phyloP scores from a whole-genome alignment of 257 asterid species.

The Solanum clarkiae region DNA sequence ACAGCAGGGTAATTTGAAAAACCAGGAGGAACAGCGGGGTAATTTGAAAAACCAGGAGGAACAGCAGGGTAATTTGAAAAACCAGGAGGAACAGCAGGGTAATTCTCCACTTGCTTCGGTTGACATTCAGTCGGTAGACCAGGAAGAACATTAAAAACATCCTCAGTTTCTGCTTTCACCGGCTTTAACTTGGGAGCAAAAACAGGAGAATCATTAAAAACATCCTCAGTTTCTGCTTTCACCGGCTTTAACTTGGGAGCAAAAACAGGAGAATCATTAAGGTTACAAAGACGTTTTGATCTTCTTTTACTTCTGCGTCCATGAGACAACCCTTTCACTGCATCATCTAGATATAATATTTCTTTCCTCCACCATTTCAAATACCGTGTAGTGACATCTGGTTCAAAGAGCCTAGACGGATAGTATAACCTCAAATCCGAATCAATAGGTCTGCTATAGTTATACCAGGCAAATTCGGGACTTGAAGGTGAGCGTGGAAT shows the following conservation, averaged over 20 bases:
- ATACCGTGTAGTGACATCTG: constrained; percentile 12
- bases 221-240: not conserved
- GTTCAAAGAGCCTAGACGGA: constrained; percentile 16
- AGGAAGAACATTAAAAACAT: not conserved
- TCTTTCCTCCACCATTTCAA: constrained; percentile 25
- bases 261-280: not conserved
- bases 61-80: not conserved
- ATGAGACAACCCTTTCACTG: not conserved
- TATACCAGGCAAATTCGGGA: not conserved
- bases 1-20: not conserved
- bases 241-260: not conserved
- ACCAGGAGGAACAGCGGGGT: constrained; percentile 8
- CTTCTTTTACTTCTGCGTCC: constrained; percentile 5
- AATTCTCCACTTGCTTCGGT: not conserved
- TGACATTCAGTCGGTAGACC: not conserved
- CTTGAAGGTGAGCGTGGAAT: not conserved
- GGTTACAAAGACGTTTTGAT: not conserved
- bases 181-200: not conserved
- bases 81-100: constrained; percentile 8
- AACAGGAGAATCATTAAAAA: not conserved
- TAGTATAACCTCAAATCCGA: not conserved
- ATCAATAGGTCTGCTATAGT: not conserved
- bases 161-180: not conserved
- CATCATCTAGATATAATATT: constrained; percentile 1
- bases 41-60: no score